phyloP scores from a whole-genome alignment of 345 rosid genomes.

The Atalantia buxifolia region DNA sequence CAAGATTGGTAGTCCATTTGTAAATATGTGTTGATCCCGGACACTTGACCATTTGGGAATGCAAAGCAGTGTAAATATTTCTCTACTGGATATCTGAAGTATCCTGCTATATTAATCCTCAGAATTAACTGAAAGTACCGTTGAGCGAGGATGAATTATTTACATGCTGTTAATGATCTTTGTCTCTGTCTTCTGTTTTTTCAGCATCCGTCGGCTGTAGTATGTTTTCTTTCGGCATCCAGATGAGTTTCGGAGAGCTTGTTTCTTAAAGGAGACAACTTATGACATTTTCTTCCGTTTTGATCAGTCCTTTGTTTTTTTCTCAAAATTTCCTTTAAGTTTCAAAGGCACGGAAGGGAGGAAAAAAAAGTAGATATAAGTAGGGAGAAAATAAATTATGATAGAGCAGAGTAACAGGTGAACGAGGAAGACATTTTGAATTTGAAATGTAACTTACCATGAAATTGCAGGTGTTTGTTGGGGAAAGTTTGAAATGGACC shows the following conservation, averaged over 20 bases:
- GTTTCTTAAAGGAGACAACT: not conserved
- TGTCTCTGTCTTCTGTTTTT: not conserved
- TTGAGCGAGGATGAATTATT: too few relatives aligned
- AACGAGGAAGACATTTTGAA: too few relatives aligned
- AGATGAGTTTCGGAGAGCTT: too few relatives aligned
- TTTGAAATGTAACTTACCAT: not conserved
- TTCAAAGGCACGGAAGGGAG: too few relatives aligned
- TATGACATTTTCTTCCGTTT: too few relatives aligned
- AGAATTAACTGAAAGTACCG: not conserved
- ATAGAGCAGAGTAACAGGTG: not conserved
- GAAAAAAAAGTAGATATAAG: too few relatives aligned
- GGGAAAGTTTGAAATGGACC: not conserved
- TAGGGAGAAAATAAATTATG: not conserved
- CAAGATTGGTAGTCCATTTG: not conserved
- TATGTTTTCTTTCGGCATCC: not conserved
- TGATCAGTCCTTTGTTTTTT: too few relatives aligned
- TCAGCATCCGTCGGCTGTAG: not conserved
- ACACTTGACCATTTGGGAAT: not conserved
- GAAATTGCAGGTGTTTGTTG: too few relatives aligned
- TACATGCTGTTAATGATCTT: too few relatives aligned
- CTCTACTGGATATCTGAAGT: not conserved
- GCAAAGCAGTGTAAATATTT: conserved; percentile 3
- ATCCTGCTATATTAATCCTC: not conserved
- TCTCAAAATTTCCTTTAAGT: too few relatives aligned
- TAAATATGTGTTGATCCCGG: not conserved